Conservation (phyloP, 345 rosid genomes). For the Gossypium stocksii region DNA sequence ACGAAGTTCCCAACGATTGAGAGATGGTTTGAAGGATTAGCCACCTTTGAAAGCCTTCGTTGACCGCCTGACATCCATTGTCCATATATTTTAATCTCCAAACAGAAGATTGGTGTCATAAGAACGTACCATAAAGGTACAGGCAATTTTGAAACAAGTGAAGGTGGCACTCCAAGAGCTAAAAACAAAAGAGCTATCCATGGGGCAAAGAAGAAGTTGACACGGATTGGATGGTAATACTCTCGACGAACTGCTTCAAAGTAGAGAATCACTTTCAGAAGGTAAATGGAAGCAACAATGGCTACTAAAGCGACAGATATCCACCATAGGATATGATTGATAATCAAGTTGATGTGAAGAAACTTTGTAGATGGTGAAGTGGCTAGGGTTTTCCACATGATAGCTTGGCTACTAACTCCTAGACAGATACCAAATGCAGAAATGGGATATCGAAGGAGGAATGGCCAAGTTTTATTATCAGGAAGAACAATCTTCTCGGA, state of each 20-base stretch:
- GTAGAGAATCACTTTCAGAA: slow-evolving; percentile 26
- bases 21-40: slow-evolving; percentile 2
- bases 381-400: slow-evolving; percentile 81
- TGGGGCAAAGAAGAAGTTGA: not conserved
- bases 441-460: slow-evolving; percentile 70
- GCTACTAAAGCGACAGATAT: slow-evolving; percentile 50
- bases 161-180: slow-evolving; percentile 2
- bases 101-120: not conserved
- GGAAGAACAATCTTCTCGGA: slow-evolving; percentile 75
- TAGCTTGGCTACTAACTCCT: slow-evolving; percentile 87
- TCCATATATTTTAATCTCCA: not conserved
- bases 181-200: slow-evolving; percentile 1
- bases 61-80: not conserved
- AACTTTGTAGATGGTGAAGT: slow-evolving; percentile 57
- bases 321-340: slow-evolving; percentile 66
- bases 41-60: not conserved
- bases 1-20: not conserved
- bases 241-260: slow-evolving; percentile 1
- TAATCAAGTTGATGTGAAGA: slow-evolving; percentile 45
- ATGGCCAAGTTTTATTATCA: slow-evolving; percentile 79
- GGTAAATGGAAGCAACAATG: slow-evolving; percentile 47
- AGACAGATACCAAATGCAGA: slow-evolving; percentile 89
- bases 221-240: slow-evolving; percentile 2
- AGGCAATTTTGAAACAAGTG: not conserved
- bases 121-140: not conserved